Evolutionary conservation across 1,284 basidiomycete genomes (phyloP).

Genomic region (Boletus mariae): DNA sequence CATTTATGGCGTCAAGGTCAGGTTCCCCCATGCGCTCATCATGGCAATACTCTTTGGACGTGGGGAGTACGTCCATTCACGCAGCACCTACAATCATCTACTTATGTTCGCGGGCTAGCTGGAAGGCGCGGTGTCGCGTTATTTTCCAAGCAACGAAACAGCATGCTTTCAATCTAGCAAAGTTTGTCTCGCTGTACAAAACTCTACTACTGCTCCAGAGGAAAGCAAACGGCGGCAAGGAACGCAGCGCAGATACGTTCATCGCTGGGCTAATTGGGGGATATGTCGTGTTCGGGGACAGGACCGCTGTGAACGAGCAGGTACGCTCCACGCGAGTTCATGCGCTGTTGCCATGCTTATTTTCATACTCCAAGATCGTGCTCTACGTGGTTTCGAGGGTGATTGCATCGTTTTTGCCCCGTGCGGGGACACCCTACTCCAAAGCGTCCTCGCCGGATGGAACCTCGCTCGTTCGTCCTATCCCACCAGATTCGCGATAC

Average conservation of each 20-base stretch:
- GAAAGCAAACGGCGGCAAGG: constrained; percentile 78
- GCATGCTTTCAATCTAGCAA: constrained; percentile 86
- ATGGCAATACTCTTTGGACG: constrained; percentile 96
- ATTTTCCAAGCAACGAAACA: constrained; percentile 89
- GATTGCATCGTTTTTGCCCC: constrained; percentile 82
- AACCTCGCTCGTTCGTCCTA: constrained; percentile 52
- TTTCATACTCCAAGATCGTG: constrained; percentile 69
- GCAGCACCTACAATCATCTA: not conserved
- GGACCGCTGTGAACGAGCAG: constrained; percentile 98
- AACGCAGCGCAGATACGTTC: constrained; percentile 81
- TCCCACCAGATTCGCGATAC: constrained; percentile 77
- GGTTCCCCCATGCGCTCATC: constrained; percentile 97
- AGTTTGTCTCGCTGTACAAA: constrained; percentile 96
- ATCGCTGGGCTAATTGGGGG: constrained; percentile 91
- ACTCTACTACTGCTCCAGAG: constrained; percentile 77
- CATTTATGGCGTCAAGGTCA: constrained; percentile 89
- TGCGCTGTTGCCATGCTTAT: not conserved
- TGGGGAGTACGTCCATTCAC: constrained; percentile 63
- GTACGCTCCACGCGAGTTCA: constrained; percentile 41
- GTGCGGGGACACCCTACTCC: constrained; percentile 52
- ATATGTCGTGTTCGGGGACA: constrained; percentile 89
- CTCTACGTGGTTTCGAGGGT: constrained; percentile 92
- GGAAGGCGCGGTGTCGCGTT: constrained; percentile 59
- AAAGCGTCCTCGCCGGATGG: constrained; percentile 35
- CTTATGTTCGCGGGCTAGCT: constrained; percentile 43